These are phyloP conservation scores for Chaetomium strumarium DNA, from an alignment of 2,329 filamentous ascomycete genomes.

Conservation along the genomic window DNA sequence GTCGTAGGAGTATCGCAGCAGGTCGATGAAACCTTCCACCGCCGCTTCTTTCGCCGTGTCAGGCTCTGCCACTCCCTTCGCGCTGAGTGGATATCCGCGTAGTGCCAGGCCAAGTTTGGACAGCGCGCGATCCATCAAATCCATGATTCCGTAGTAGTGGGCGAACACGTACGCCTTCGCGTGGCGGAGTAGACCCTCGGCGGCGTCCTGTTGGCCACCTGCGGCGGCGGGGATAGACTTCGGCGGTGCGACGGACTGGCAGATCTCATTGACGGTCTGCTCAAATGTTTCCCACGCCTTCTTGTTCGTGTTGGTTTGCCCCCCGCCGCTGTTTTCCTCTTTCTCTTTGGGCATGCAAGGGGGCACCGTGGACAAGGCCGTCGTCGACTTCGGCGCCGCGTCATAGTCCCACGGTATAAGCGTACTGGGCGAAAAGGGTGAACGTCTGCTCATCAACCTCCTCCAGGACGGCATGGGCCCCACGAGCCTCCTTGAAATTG, in stretches of 20 bases:
- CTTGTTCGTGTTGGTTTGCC: too few relatives aligned
- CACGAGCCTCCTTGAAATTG: conserved; percentile 38
- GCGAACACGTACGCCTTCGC: conserved; percentile 35
- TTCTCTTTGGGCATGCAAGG: not conserved
- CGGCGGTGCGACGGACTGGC: not conserved
- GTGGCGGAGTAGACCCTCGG: conserved; percentile 34
- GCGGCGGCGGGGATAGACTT: not conserved
- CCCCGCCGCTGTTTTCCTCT: too few relatives aligned
- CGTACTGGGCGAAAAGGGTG: conserved; percentile 42
- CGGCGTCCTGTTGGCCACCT: not conserved
- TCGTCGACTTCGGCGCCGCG: too few relatives aligned
- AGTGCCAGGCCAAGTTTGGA: conserved; percentile 32
- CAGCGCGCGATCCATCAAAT: conserved; percentile 29
- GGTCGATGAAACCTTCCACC: conserved; percentile 6
- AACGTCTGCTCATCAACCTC: conserved; percentile 45
- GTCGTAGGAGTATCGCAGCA: conserved; percentile 33
- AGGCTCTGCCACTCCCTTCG: too few relatives aligned
- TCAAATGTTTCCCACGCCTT: not conserved
- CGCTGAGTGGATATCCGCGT: conserved; percentile 21
- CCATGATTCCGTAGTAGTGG: conserved; percentile 34
- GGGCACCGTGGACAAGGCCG: too few relatives aligned
- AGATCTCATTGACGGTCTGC: not conserved
- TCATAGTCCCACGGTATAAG: conserved; percentile 43
- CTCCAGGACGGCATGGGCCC: conserved; percentile 37
- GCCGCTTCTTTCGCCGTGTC: too few relatives aligned